Evolutionary conservation across 2,329 filamentous ascomycete genomes (phyloP).

Genomic region (Calycina herbarum): DNA sequence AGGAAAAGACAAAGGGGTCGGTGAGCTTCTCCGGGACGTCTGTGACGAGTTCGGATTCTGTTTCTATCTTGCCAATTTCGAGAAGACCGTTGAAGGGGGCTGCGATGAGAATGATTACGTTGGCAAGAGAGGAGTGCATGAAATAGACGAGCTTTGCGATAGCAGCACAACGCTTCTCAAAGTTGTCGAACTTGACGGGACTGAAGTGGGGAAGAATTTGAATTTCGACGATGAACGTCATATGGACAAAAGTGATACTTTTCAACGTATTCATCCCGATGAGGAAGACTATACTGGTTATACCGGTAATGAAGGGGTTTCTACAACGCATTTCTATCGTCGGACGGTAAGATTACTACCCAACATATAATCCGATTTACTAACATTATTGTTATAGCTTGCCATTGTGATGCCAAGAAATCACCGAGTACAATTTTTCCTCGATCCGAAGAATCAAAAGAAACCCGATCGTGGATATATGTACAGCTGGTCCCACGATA

Average conservation of each 20-base stretch:
- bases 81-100: slow-evolving; percentile 14
- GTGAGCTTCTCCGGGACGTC: slow-evolving; percentile 15
- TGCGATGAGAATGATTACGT: slow-evolving; percentile 17
- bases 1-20: slow-evolving; percentile 18
- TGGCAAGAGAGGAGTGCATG: slow-evolving; percentile 6
- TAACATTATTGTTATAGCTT: slow-evolving; percentile 15
- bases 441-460: slow-evolving; percentile 7
- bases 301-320: slow-evolving; percentile 24
- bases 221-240: slow-evolving; percentile 15
- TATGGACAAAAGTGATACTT: slow-evolving; percentile 17
- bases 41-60: slow-evolving; percentile 17
- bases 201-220: slow-evolving; percentile 18
- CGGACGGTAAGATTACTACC: slow-evolving; percentile 17
- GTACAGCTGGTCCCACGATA: neutral
- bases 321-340: slow-evolving; percentile 23
- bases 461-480: neutral
- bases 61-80: slow-evolving; percentile 24
- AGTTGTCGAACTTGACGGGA: slow-evolving; percentile 22
- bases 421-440: slow-evolving; percentile 16
- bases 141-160: slow-evolving; percentile 15
- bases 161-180: slow-evolving; percentile 8
- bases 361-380: neutral
- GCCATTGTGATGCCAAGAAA: slow-evolving; percentile 20
- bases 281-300: slow-evolving; percentile 23
- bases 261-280: slow-evolving; percentile 20